Evolutionary conservation across 164 flowering plant genomes (phyloP).

Genomic region (Santalum album): DNA sequence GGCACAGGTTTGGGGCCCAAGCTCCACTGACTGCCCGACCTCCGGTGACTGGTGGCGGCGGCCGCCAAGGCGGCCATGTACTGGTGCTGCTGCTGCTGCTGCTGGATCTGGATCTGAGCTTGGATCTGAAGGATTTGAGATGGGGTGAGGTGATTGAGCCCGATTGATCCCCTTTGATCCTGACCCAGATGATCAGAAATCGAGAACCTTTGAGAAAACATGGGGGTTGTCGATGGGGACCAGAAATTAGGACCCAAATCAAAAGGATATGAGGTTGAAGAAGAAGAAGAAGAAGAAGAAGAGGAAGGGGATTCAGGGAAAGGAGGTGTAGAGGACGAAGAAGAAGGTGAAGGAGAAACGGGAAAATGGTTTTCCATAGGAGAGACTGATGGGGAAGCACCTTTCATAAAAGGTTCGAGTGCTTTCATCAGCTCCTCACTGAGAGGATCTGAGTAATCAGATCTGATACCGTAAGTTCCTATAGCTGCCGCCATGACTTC

Average conservation of each 20-base stretch:
- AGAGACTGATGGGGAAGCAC: slow-evolving; percentile 14
- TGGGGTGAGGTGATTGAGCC: slow-evolving; percentile 40
- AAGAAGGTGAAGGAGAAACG: slow-evolving; percentile 7
- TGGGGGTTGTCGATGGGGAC: slow-evolving; percentile 21
- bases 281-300: not conserved
- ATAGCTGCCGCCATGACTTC: slow-evolving; percentile 42
- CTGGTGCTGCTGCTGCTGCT: slow-evolving; percentile 4
- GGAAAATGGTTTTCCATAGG: not conserved
- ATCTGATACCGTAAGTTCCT: slow-evolving; percentile 24
- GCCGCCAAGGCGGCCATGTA: slow-evolving; percentile 4
- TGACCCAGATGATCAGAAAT: slow-evolving; percentile 17
- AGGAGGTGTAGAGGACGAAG: slow-evolving; percentile 11
- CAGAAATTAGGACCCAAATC: slow-evolving; percentile 16
- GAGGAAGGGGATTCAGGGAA: not conserved
- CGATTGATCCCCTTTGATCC: slow-evolving; percentile 25
- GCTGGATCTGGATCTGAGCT: slow-evolving; percentile 26
- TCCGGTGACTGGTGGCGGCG: slow-evolving; percentile 9
- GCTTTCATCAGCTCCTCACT: slow-evolving; percentile 50
- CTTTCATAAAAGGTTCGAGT: slow-evolving; percentile 52
- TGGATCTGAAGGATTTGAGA: slow-evolving; percentile 50
- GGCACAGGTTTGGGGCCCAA: slow-evolving; percentile 35
- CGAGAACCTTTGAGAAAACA: slow-evolving; percentile 26
- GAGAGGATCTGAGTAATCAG: slow-evolving; percentile 23
- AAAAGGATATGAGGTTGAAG: not conserved
- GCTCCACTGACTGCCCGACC: not conserved